Base-by-base conservation (phyloP, 2,329 filamentous ascomycete genomes). In the Bipolaris oryzae region DNA sequence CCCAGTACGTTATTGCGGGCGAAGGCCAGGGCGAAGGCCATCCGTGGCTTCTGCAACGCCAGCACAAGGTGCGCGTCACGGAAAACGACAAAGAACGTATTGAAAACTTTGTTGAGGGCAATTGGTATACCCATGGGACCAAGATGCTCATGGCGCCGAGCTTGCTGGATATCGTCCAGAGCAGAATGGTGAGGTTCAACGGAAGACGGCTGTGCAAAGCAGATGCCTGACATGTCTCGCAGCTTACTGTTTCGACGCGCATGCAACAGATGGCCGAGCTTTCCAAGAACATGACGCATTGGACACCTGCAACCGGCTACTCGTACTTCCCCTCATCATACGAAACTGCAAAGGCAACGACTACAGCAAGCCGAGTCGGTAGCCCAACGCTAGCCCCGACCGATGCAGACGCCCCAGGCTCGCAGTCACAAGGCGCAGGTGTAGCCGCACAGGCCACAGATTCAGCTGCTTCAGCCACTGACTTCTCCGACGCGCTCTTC, bases 41-140 rank as follows among this genome's bases (percentile, higher is more conserved):
- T 74, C 77, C 87, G 34, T 89, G 84, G 82, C 81, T 87, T 2
- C 83, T 88, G 50, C 81, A 85, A 60, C 87, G 86, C 64, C 85
- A 87, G 69, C 58, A 70, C 49, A 69, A 68, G 56, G 49, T 46
- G 59, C 55, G 44, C 3, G n/a, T 57, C 6, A 53, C 50, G 5
- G 52, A 78, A 78, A 82, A 71, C 78, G 57, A 39, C 44, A 50
- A 64, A 20, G 63, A 65, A 7, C 60, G 35, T 81, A 82, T 69
- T 2, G 80, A 85, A 53, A 76, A 85, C 25, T 80, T 79, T 25
- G 77, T 84, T 5, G 73, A 87, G 44, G 82, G 79, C 11, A 85
- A 84, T 2, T 88, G 85, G 71, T 88, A 85, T 67, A 79, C 86
- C 9, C 79, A 87, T n/a, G 84, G 83, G 1, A 82, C 85, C 50